Percentiles rank a stretch among this genome's conserved stretches.
These are phyloP conservation scores for Leishmania arabica DNA, from an alignment of 208 protist genomes.

Conservation along the genomic window DNA sequence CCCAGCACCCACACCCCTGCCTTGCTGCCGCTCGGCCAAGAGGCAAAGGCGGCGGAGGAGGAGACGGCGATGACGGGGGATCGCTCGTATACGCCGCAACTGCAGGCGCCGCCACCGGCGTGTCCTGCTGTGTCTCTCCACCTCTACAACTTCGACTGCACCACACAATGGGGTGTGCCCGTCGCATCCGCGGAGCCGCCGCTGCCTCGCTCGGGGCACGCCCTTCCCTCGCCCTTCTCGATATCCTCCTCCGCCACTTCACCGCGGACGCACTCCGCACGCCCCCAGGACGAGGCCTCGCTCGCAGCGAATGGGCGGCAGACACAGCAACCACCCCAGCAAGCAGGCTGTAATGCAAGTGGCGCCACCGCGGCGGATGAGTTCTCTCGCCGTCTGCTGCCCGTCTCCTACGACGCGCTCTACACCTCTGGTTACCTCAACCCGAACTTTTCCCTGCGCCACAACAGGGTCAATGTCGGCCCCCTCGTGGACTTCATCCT, in stretches of 20 bases:
- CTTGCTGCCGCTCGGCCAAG: background rate
- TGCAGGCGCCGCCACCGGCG: background rate
- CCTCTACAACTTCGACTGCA: constrained; percentile 30
- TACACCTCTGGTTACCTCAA: constrained; percentile 50
- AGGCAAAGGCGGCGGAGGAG: background rate
- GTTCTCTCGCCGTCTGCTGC: constrained; percentile 34
- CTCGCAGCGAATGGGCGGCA: background rate
- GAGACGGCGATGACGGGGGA: background rate
- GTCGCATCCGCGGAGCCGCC: background rate
- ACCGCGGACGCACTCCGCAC: background rate
- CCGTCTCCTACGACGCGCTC: constrained; percentile 47
- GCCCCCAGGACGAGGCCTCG: background rate
- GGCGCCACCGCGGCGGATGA: background rate
- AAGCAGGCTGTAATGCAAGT: background rate
- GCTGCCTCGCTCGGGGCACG: background rate
- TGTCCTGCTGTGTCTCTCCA: background rate
- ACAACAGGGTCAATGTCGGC: constrained; percentile 46
- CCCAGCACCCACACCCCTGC: background rate
- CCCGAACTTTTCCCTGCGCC: constrained; percentile 46
- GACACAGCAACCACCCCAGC: background rate
- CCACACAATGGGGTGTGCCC: constrained; percentile 13
- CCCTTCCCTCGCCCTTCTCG: background rate
- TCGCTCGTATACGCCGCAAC: background rate
- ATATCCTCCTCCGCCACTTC: background rate
- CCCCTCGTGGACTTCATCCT: constrained; percentile 51